Evolutionary conservation across 805 yeast species (phyloP), one percentile per base, ranked within the genome.

Genomic region (Candida easanensis): DNA sequence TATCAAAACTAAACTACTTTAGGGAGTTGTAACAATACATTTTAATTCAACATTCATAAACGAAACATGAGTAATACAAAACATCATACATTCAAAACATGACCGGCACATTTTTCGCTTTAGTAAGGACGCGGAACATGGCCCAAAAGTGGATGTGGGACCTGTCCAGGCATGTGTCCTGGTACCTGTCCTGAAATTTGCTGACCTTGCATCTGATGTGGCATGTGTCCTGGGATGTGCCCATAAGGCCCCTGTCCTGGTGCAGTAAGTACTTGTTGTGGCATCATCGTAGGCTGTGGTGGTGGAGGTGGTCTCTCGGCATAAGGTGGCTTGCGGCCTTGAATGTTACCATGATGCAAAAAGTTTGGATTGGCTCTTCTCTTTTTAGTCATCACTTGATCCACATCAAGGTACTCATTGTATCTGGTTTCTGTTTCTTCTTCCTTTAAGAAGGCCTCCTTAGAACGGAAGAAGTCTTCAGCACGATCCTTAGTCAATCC

Each of bases 1-100:
- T 49, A 78, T 81, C 44, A 80, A 78, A 52, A 66, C 82, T 8
- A 81, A 81, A 50, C 66, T 81, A 35, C 66, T 80, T 44, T 79
- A 58, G n/a, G n/a, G n/a, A n/a, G n/a, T n/a, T n/a, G n/a, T n/a
- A n/a, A n/a, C n/a, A n/a, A n/a, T n/a, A n/a, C n/a, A n/a, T n/a
- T n/a, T n/a, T n/a, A n/a, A n/a, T n/a, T n/a, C n/a, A n/a, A n/a
- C n/a, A n/a, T n/a, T n/a, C n/a, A n/a, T n/a, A n/a, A n/a, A n/a
- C n/a, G n/a, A n/a, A n/a, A n/a, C n/a, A n/a, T n/a, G n/a, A n/a
- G n/a, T n/a, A n/a, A n/a, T n/a, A n/a, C n/a, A n/a, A n/a, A n/a
- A n/a, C n/a, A n/a, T n/a, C n/a, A n/a, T n/a, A n/a, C n/a, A n/a
- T n/a, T n/a, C n/a, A 22, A 26, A 26, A 26, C 30, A 13, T 26